phyloP scores from a whole-genome alignment of 768 basidiomycete genomes.

The Tulasnella sp. region DNA sequence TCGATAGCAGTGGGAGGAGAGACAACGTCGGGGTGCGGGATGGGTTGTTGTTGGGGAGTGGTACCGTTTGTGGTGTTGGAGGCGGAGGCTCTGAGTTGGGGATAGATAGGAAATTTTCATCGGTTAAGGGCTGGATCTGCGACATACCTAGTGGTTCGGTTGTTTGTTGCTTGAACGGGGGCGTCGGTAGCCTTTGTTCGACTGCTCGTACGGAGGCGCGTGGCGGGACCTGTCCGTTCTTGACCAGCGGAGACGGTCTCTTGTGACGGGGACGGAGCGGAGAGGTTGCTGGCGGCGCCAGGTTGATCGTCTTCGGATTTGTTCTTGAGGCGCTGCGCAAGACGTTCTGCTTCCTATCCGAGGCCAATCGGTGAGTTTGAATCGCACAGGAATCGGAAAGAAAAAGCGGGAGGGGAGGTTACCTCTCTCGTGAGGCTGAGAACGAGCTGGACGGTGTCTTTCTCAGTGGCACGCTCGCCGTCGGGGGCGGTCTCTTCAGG shows the following conservation, averaged over 20 bases:
- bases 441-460: slow-evolving; percentile 9
- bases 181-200: slow-evolving; percentile 1
- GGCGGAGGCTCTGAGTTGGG: slow-evolving; percentile 5
- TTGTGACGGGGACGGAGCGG: too few species aligned
- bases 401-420: background rate
- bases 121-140: background rate
- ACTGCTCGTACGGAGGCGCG: background rate
- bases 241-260: slow-evolving; percentile 4
- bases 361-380: background rate
- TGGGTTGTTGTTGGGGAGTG: background rate
- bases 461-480: slow-evolving; percentile 9
- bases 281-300: slow-evolving; percentile 6
- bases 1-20: slow-evolving; percentile 5
- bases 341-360: slow-evolving; percentile 2
- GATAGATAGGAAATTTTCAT: background rate
- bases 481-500: background rate
- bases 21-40: background rate
- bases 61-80: background rate
- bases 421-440: background rate
- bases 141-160: background rate
- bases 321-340: background rate
- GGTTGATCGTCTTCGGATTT: background rate
- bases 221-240: background rate
- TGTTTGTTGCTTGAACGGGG: background rate
- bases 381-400: background rate